These are phyloP conservation scores for Pythium insidiosum DNA, from an alignment of 352 stramenopile species.

Conservation along the genomic window DNA sequence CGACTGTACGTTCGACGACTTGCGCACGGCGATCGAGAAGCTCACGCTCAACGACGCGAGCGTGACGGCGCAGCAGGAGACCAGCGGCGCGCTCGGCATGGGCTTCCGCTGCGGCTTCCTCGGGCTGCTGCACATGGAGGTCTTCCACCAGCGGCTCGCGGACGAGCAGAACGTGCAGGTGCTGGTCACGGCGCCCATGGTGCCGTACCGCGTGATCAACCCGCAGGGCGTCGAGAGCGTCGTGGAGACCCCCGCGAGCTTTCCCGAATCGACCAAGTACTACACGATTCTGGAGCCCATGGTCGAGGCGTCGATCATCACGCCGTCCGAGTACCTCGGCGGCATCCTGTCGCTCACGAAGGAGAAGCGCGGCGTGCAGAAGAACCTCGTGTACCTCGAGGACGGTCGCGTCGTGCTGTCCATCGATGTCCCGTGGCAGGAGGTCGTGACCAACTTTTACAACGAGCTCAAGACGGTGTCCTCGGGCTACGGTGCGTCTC, in stretches of 20 bases:
- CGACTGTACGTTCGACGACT: slow-evolving; percentile 93
- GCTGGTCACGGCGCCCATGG: slow-evolving; percentile 97
- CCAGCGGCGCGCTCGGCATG: slow-evolving; percentile 89
- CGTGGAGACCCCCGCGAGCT: slow-evolving; percentile 72
- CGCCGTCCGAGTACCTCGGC: slow-evolving; percentile 92
- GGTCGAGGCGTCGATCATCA: slow-evolving; percentile 95
- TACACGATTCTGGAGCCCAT: slow-evolving; percentile 92
- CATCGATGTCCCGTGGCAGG: slow-evolving; percentile 95
- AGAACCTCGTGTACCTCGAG: slow-evolving; percentile 93
- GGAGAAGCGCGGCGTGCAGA: slow-evolving; percentile 83
- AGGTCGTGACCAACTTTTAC: slow-evolving; percentile 99
- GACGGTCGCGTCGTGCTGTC: slow-evolving; percentile 92
- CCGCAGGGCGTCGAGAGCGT: slow-evolving; percentile 25
- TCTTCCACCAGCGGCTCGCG: slow-evolving; percentile 96
- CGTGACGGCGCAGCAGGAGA: slow-evolving; percentile 94
- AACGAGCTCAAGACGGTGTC: slow-evolving; percentile 96
- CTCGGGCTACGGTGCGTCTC: slow-evolving; percentile 87
- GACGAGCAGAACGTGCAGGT: slow-evolving; percentile 98
- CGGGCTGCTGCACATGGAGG: slow-evolving; percentile 97
- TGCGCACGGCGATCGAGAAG: slow-evolving; percentile 93
- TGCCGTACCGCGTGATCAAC: slow-evolving; percentile 93
- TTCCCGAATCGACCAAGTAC: slow-evolving; percentile 83
- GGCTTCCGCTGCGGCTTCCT: slow-evolving; percentile 97
- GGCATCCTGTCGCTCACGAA: slow-evolving; percentile 93
- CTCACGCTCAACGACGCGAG: slow-evolving; percentile 97